phyloP scores from a whole-genome alignment of 345 rosid species.

The Rhizophora apiculata region DNA sequence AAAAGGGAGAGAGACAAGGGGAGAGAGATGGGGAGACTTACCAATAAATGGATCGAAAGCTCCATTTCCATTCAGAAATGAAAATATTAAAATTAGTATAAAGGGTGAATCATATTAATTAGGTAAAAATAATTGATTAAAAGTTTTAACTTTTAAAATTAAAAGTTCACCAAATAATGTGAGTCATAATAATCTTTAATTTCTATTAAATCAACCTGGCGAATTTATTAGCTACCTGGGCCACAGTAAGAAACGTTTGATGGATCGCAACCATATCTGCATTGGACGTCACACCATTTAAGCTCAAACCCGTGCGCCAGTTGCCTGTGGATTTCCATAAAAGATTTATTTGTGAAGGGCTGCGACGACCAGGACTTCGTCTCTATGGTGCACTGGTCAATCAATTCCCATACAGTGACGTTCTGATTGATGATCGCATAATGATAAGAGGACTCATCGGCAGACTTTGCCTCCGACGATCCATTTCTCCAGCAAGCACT shows the following conservation, averaged over 20 bases:
- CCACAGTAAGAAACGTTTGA: fast-evolving
- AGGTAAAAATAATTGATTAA: too few relatives aligned
- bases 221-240: too few relatives aligned
- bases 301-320: conserved; percentile 9
- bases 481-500: neutral
- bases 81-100: too few relatives aligned
- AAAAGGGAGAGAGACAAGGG: too few relatives aligned
- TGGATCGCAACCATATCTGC: fast-evolving
- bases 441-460: neutral
- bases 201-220: too few relatives aligned
- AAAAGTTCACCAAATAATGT: too few relatives aligned
- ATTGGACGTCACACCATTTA: neutral
- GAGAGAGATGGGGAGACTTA: too few relatives aligned
- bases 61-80: too few relatives aligned
- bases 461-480: neutral
- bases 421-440: neutral
- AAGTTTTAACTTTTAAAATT: too few relatives aligned
- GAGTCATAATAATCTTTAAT: too few relatives aligned
- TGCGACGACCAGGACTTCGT: neutral
- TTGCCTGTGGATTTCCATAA: neutral
- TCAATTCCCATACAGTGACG: neutral
- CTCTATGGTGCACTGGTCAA: neutral
- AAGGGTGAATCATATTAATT: too few relatives aligned
- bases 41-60: fast-evolving
- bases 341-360: neutral